These are phyloP conservation scores for Heterococcus sp. DNA, from an alignment of 108 stramenopile genomes.

Conservation along the genomic window DNA sequence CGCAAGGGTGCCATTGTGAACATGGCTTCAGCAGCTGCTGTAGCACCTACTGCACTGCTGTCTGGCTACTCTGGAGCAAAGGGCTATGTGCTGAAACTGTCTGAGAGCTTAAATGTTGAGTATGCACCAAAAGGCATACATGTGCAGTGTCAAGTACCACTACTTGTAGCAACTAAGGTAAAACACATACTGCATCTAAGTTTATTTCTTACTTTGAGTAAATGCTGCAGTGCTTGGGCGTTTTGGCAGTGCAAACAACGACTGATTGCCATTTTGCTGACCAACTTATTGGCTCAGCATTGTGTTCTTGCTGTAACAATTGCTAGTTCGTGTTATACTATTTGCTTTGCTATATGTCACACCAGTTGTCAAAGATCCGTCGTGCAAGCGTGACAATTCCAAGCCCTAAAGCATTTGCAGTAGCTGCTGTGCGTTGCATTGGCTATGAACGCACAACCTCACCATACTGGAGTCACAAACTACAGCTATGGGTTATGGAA, in stretches of 20 bases:
- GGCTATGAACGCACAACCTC: constrained; percentile 74
- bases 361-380: constrained; percentile 86
- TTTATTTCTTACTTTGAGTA: no score
- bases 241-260: no score
- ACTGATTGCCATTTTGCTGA: no score
- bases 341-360: no score
- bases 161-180: constrained; percentile 90
- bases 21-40: constrained; percentile 85
- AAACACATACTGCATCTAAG: no score
- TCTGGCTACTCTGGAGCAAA: constrained; percentile 94
- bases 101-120: constrained; percentile 83
- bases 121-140: constrained; percentile 77
- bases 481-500: constrained; percentile 81
- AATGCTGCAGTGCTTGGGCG: no score
- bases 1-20: constrained; percentile 90
- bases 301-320: no score
- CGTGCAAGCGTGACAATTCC: constrained; percentile 77
- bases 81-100: constrained; percentile 89
- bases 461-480: constrained; percentile 86
- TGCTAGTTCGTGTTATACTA: no score
- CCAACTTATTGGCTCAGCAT: no score
- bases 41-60: constrained; percentile 80
- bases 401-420: constrained; percentile 75
- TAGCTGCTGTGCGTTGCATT: constrained; percentile 73
- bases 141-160: constrained; percentile 92